Percentiles rank a stretch among this genome's conserved stretches.
Evolutionary conservation across 768 basidiomycete species (phyloP).

Genomic region (Lactifluus subvellereus): DNA sequence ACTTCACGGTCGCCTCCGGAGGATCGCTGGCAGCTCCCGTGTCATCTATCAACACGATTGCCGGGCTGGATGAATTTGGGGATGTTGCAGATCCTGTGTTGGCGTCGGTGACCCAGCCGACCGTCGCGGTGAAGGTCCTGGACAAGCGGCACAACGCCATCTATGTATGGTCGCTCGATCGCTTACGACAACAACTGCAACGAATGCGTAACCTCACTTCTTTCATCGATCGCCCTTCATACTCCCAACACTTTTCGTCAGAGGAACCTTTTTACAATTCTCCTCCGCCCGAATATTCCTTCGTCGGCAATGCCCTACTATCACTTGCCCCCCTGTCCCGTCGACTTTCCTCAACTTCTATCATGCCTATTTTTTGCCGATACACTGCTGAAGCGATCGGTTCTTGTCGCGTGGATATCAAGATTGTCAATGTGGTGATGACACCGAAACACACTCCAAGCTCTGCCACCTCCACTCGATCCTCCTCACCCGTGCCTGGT

Average conservation of each 20-base stretch:
- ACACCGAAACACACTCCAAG: conserved; percentile 54
- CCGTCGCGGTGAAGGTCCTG: conserved; percentile 84
- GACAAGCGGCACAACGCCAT: conserved; percentile 84
- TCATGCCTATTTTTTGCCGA: conserved; percentile 85
- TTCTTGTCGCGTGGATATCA: conserved; percentile 83
- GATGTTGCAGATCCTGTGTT: conserved; percentile 84
- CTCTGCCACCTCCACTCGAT: conserved; percentile 62
- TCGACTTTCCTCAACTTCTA: conserved; percentile 64
- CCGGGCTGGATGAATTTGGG: conserved; percentile 86
- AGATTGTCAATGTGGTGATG: conserved; percentile 64
- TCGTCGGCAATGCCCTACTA: conserved; percentile 82
- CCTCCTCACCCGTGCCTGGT: conserved; percentile 68
- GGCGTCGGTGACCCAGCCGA: conserved; percentile 68
- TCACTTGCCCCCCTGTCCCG: conserved; percentile 79
- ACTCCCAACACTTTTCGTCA: conserved; percentile 89
- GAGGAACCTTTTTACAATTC: conserved; percentile 91
- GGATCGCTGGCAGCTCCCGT: conserved; percentile 70
- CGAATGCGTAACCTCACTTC: conserved; percentile 91
- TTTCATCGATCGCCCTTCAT: conserved; percentile 87
- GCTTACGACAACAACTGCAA: conserved; percentile 81
- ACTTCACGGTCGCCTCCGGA: conserved; percentile 87
- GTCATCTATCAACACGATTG: conserved; percentile 81
- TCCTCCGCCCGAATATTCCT: conserved; percentile 84
- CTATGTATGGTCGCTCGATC: conserved; percentile 87
- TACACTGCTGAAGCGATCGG: conserved; percentile 96